Evolutionary conservation across 163 green algal genomes (phyloP).

Genomic region (Prototheca stagnorum): DNA sequence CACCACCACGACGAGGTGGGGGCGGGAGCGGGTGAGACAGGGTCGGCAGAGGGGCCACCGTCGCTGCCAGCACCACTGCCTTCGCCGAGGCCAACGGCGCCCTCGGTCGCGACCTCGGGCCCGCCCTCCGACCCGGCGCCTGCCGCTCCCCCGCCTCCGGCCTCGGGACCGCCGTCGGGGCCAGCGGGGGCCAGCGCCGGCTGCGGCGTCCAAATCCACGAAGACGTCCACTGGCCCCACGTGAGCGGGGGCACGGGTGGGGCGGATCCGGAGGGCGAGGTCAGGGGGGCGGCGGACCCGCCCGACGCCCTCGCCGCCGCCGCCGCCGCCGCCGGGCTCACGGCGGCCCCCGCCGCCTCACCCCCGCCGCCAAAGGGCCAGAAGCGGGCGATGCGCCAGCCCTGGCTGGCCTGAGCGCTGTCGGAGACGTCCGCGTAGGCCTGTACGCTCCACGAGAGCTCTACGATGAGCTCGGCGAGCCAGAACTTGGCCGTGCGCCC

Average conservation of each 20-base stretch:
- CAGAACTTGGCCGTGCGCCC: constrained; percentile 33
- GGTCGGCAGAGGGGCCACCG: not conserved
- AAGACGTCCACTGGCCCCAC: no score
- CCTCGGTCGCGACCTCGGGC: no score
- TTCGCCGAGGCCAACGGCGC: no score
- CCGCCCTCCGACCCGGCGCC: no score
- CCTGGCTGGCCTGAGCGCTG: not conserved
- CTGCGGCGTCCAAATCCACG: no score
- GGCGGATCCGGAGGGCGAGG: not conserved
- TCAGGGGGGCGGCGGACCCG: not conserved
- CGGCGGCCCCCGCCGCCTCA: not conserved
- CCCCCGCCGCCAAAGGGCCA: constrained; percentile 2
- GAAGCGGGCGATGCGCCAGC: constrained; percentile 1
- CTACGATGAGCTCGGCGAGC: constrained; percentile 44
- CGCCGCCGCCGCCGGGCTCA: constrained; percentile 4
- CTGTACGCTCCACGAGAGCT: constrained; percentile 30
- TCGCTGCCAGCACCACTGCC: not conserved
- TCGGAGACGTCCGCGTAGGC: constrained; percentile 17
- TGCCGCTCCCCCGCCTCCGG: no score
- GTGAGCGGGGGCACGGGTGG: no score
- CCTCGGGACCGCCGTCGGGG: no score
- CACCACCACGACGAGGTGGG: not conserved
- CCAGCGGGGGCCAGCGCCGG: no score
- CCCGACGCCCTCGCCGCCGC: constrained; percentile 11
- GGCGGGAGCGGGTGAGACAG: not conserved